Base-by-base conservation (phyloP, 805 yeast species). In the Suhomyces sp. region DNA sequence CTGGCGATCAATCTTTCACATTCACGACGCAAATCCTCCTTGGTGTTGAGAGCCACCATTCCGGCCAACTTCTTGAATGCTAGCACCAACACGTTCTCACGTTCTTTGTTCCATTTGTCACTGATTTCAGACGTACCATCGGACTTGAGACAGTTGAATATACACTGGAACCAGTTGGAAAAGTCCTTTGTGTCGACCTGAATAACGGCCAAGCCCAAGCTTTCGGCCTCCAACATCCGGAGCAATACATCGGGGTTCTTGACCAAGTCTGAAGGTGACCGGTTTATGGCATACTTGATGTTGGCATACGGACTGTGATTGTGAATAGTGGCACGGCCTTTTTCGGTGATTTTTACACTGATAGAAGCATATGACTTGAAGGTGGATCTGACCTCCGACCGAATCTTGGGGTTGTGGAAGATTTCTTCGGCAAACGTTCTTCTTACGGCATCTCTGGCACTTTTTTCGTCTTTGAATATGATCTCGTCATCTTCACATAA, bases 141-240 rank as follows among this genome's bases (percentile, higher is more conserved):
- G 0, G 96, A 87, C 50, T 83, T 82, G 59, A 87, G 72, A 53
- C 83, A 81, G 35, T 75, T 68, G 57, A 79, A 72, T 15, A 75
- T 72, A 47, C 71, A 67, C 48, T 69, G 72, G 54, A 69, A 73
- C 78, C 78, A 75, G 53, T 60, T 67, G 43, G 68, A 68, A 53
- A 63, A 70, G 53, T 72, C 75, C 59, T 83, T 74, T 58, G 79
- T 70, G 52, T 73, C 81, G 35, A 92, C 79, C 43, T 86, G 80
- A 20, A 91, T 78, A 47, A 77, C 81, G 44, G 89, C 78, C 52
- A 88, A 79, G 29, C 96, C 96, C 57, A 82, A 77, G 5, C 83
- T 68, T 66, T 94, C 99, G 2, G 98, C 99, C 62, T 87, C 92
- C 47, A 92, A 71, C 96, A 94, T 94, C 62, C 96, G 81, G 61